Evolutionary conservation across 2,329 filamentous ascomycete genomes (phyloP), one percentile per base, ranked within the genome.

Genomic region (Paraphaeosphaeria sporulosa): DNA sequence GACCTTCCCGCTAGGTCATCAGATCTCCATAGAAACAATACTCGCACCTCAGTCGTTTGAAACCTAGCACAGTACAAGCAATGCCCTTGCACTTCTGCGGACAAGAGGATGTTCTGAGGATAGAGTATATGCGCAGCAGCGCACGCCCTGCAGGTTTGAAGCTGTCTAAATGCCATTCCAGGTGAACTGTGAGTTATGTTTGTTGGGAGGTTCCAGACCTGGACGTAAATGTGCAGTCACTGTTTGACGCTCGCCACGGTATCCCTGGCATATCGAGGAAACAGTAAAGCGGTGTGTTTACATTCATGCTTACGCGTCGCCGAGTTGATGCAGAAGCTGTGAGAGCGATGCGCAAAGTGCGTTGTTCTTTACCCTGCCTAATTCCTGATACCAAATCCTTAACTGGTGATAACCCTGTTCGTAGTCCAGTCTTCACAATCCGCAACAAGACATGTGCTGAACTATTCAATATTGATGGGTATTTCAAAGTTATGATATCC

Each of bases 381-480:
- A 10, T 5, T 12, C 8, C 19, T 8, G 21, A 3, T 12, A 4
- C 23, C 2, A 19, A 2, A 3, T 1, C 42, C 19, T 3, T 9
- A 19, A 23, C 10, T 19, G 19, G 13, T 44, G 10, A 12, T n/a
- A 44, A 13, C 19, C 42, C n/a, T 21, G n/a, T 21, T 44, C 3
- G 8, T 7, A 44, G 19, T 23, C 9, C 42, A 10, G 13, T 34
- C 19, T n/a, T 21, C 48, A 38, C 15, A 8, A 12, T 38, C 9
- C 32, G 21, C 9, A 12, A 36, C 25, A 19, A 19, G 15, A 30
- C 23, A 13, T 36, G 15, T 52, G 27, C 27, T 19, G 44, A 57
- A 57, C 19, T 49, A 34, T 57, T n/a, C 32, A 48, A 55, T 49
- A 42, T 49, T 19, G 34, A 57, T 57, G 54, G 54, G 54, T 57